phyloP scores from a whole-genome alignment of 345 rosid species.

The Populus deltoides region DNA sequence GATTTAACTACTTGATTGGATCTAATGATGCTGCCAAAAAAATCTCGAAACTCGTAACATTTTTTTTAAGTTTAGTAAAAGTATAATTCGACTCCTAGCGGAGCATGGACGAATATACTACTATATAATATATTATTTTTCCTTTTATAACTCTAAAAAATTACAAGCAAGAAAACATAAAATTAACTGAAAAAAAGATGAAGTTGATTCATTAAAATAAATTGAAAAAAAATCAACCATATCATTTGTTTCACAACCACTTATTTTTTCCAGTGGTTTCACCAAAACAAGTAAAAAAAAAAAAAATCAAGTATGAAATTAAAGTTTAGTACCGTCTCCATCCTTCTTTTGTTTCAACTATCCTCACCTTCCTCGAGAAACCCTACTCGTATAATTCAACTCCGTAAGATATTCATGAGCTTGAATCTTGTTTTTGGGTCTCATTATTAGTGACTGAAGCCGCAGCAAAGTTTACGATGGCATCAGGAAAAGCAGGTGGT shows the following conservation, averaged over 20 bases:
- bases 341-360: not conserved
- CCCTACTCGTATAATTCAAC: not conserved
- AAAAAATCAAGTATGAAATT: not conserved
- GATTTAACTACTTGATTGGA: too few species aligned
- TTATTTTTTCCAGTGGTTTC: not conserved
- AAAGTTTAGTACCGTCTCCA: not conserved
- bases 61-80: too few species aligned
- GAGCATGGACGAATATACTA: too few species aligned
- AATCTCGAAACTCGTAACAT: too few species aligned
- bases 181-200: not conserved
- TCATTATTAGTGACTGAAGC: not conserved
- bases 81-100: accelerated
- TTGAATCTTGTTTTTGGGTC: conserved; percentile 6
- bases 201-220: not conserved
- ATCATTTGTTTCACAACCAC: not conserved
- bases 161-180: not conserved
- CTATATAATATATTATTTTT: too few species aligned
- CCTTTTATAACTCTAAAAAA: not conserved
- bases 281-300: not conserved
- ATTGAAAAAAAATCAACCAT: not conserved
- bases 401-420: not conserved
- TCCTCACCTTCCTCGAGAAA: not conserved
- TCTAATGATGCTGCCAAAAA: too few species aligned
- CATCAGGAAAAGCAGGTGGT: conserved; percentile 17
- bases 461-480: not conserved